Evolutionary conservation across 2,329 filamentous ascomycete species (phyloP), one percentile per base, ranked within the genome.

Genomic region (Colletotrichum shisoi): DNA sequence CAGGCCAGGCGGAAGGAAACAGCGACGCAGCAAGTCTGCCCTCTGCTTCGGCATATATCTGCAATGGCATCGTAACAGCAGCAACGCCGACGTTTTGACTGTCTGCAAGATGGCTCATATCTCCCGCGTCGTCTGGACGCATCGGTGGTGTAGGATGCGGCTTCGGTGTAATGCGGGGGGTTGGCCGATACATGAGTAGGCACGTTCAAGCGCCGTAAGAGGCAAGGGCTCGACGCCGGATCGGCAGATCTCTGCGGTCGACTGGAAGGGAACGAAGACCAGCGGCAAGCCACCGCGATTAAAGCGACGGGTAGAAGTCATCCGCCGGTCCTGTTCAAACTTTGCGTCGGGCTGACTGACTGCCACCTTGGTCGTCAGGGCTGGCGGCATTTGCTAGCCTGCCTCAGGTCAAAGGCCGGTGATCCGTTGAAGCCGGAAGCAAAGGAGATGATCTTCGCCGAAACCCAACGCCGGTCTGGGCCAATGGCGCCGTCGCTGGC

Each of bases 251-350:
- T 59, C 13, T 52, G 37, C 40, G 48, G 24, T 19, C 48, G 7
- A 46, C 44, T 39, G 60, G 24, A 40, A 53, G 34, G 13, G 27
- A 44, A 45, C 4, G 27, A 37, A 54, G 64, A 44, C 63, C 39
- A 60, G 31, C 45, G 42, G 61, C 49, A 64, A 63, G 64, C 64
- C 64, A 67, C 34, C 34, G 62, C 15, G 57, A 40, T 51, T 44
- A 45, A 39, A 27, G 19, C 37, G 61, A 56, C 64, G 64, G 61
- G 54, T 60, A 64, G 61, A 67, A 63, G 54, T 24, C 54, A 64
- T 67, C 64, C 64, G 61, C 44, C 53, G 63, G 21, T 44, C 39
- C 60, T 54, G 53, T 45, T 40, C 61, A 39, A 51, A 45, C 48
- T 49, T 49, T 67, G 64, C 61, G 54, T 42, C 54, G 40, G 34